A percentile compares a stretch with the other conserved stretches of the same genome.
Conservation (phyloP, 176 grass and related monocot genomes). For the Oryza australiensis region DNA sequence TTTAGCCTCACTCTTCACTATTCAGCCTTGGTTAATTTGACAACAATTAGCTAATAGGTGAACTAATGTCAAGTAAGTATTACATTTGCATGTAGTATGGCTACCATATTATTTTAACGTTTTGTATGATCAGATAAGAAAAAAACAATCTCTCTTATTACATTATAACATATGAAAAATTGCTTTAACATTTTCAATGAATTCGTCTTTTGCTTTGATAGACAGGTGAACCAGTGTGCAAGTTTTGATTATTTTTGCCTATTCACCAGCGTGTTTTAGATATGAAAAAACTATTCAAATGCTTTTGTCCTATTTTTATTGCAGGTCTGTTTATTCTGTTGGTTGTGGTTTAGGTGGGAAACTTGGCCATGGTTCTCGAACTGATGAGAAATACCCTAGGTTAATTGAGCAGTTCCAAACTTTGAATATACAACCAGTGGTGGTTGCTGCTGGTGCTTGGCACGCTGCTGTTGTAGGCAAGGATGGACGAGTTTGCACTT, state of each 20-base stretch:
- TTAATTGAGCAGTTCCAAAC: constrained; percentile 73
- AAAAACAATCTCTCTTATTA: constrained; percentile 13
- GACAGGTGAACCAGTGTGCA: background rate
- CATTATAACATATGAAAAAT: background rate
- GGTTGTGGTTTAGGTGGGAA: constrained; percentile 94
- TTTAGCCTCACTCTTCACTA: background rate
- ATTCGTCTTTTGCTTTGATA: background rate
- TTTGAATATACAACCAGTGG: constrained; percentile 79
- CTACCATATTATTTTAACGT: no score
- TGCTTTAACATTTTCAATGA: background rate
- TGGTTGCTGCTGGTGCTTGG: constrained; percentile 90
- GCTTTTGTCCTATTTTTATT: constrained; percentile 19
- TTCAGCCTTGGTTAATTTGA: background rate
- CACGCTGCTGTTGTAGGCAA: constrained; percentile 86
- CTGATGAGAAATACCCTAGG: constrained; percentile 89
- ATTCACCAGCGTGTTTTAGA: background rate
- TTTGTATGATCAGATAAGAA: background rate
- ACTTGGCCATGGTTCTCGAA: constrained; percentile 76
- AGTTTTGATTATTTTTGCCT: background rate
- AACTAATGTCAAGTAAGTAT: background rate
- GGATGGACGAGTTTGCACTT: constrained; percentile 86
- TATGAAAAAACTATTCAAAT: constrained; percentile 5
- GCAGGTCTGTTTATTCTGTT: constrained; percentile 90
- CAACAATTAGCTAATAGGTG: background rate
- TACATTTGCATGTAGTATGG: no score